Evolutionary conservation across 306 rosid genomes (phyloP), one percentile per base, ranked within the genome.

Genomic region (peach (Prunus persica)): DNA sequence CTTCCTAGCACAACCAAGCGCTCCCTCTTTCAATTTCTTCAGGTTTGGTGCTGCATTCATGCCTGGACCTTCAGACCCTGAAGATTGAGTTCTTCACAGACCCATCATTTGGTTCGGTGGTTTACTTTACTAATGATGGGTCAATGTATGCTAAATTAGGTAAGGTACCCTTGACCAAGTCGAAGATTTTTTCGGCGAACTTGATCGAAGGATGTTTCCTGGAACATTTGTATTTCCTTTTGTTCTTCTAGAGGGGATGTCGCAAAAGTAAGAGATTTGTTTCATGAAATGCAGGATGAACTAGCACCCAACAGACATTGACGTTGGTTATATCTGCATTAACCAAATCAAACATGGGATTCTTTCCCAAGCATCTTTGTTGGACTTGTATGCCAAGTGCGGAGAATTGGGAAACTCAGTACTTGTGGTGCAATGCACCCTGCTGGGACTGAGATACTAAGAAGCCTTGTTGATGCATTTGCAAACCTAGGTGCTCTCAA

Each of bases 401-500:
- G 89, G 88, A 51, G 41, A 74, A 74, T 50, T 83, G 62, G 85
- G 56, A 76, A 73, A 38, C 55, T 81, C 88, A 2, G 82, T 76
- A 89, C 88, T 52, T 73, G 55, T 57, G 78, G 69, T 30, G 34
- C 34, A 52, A 77, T 87, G 88, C 89, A 68, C 72, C 78, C 81
- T 64, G 72, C 60, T 28, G 67, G 68, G 24, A 76, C 80, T 58
- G 89, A 80, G 65, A 84, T 79, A 54, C 82, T 87, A 80, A 83
- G 82, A 77, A 79, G 51, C 72, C 79, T 89, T 43, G 80, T 85
- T 67, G 89, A 86, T 81, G 89, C 89, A 38, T 83, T 79, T 65
- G 82, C 91, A 19, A 80, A 87, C 75, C 72, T 87, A 25, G 91
- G 93, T 14, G 88, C 87, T 79, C 73, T 89, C 74, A 80, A 79